Percentiles rank a stretch among this genome's conserved stretches.
phyloP scores from a whole-genome alignment of 805 yeast genomes.

The Cyberlindnera veronae region DNA sequence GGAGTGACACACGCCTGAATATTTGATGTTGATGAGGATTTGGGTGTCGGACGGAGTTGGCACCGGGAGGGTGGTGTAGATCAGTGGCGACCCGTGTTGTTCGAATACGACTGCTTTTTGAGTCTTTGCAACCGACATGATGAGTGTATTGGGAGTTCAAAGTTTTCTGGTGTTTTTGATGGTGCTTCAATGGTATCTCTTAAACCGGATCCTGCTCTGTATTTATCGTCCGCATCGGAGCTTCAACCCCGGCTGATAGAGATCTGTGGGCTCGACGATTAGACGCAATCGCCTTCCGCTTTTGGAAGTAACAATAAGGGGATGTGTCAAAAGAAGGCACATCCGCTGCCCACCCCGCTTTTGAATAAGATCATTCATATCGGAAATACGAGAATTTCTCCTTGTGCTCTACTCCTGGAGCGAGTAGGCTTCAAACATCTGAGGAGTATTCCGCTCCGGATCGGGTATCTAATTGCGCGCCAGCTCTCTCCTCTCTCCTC shows the following conservation, averaged over 20 bases:
- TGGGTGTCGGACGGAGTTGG: conserved; percentile 54
- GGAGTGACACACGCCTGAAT: conserved; percentile 66
- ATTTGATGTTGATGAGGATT: conserved; percentile 50
- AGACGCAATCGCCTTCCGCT: neutral
- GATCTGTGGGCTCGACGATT: neutral
- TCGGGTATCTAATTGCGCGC: too few species aligned
- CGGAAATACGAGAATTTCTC: too few species aligned
- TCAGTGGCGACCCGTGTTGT: conserved; percentile 42
- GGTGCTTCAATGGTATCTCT: neutral
- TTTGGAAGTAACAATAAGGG: too few species aligned
- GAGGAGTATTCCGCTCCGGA: too few species aligned
- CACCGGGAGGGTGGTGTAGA: conserved; percentile 47
- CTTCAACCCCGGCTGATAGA: neutral
- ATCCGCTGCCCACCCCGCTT: too few species aligned
- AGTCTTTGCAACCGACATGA: conserved; percentile 31
- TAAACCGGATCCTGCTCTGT: neutral
- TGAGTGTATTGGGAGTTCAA: neutral
- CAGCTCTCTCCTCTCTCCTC: too few species aligned
- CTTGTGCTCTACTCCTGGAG: too few species aligned
- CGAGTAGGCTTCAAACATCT: too few species aligned
- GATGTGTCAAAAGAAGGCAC: too few species aligned
- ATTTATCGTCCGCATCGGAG: neutral
- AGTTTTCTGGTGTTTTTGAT: neutral
- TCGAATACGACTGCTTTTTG: conserved; percentile 51
- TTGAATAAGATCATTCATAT: too few species aligned